Conservation (phyloP, 257 asterid species). For the Nicotiana noctiflora region DNA sequence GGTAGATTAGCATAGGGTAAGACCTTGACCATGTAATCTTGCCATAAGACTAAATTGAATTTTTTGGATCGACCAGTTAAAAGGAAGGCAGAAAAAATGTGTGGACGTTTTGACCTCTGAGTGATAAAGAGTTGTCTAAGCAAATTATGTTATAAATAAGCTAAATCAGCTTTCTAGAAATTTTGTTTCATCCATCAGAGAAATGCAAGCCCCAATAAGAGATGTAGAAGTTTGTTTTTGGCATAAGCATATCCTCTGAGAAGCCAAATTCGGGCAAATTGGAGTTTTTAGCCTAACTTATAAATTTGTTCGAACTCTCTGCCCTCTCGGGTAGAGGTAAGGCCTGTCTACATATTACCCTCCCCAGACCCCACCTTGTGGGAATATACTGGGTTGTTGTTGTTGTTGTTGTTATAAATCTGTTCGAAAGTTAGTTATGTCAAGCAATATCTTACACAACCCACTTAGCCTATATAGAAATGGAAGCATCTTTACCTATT, state of each 20-base stretch:
- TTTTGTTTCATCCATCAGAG: background rate
- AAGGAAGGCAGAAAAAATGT: background rate
- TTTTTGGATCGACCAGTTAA: background rate
- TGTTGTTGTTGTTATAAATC: too few species aligned
- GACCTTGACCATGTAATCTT: conserved; percentile 1
- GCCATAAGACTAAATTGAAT: background rate
- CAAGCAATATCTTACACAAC: background rate
- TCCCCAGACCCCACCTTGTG: too few species aligned
- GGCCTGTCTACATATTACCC: too few species aligned
- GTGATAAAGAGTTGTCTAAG: background rate
- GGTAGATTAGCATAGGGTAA: background rate
- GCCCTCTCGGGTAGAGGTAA: too few species aligned
- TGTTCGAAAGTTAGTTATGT: background rate
- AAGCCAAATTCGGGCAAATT: background rate
- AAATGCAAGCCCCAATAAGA: background rate
- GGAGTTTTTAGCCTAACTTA: background rate
- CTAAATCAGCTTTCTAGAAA: background rate
- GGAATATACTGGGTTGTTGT: too few species aligned
- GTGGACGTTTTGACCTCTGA: background rate
- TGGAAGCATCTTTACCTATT: background rate
- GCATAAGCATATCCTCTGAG: background rate
- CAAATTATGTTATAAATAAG: background rate
- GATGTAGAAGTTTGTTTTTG: background rate
- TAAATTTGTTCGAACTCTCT: too few species aligned
- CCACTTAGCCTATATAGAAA: background rate